These are phyloP conservation scores for Solanum chmielewskii DNA, from an alignment of 257 asterid genomes.

Conservation along the genomic window DNA sequence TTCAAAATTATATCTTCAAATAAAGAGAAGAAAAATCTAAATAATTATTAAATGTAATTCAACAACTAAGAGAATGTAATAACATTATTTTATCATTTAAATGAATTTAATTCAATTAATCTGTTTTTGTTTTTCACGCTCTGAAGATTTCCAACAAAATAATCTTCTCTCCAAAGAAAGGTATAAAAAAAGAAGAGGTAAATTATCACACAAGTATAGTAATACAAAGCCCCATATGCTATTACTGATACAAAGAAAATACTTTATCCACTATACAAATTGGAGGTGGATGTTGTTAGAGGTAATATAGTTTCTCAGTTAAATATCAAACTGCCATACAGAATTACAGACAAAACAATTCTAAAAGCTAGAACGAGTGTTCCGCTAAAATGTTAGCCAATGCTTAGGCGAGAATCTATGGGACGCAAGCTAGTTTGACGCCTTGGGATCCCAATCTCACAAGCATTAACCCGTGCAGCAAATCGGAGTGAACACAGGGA, in stretches of 20 bases:
- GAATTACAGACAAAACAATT: constrained; percentile 15
- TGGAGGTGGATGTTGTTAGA: constrained; percentile 37
- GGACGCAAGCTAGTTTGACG: constrained; percentile 71
- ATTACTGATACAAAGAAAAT: constrained; percentile 22
- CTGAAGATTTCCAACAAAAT: not conserved
- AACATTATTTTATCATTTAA: no score
- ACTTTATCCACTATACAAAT: constrained; percentile 40
- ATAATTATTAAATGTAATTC: no score
- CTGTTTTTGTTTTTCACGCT: not conserved
- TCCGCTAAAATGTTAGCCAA: constrained; percentile 36
- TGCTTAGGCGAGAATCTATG: constrained; percentile 67
- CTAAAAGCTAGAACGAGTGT: constrained; percentile 2
- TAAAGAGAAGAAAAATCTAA: no score
- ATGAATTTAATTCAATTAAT: not conserved
- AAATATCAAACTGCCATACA: constrained; percentile 22
- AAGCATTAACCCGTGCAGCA: constrained; percentile 91
- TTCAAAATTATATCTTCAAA: no score
- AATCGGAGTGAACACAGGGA: constrained; percentile 92
- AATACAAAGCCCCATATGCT: not conserved
- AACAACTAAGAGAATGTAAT: no score
- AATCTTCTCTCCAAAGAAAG: not conserved
- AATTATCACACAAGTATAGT: not conserved
- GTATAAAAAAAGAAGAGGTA: not conserved
- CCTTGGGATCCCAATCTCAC: constrained; percentile 92
- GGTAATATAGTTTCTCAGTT: constrained; percentile 10